These are phyloP conservation scores for Chaetomiaceae sp. DNA, from an alignment of 2,329 filamentous ascomycete genomes.

Conservation along the genomic window DNA sequence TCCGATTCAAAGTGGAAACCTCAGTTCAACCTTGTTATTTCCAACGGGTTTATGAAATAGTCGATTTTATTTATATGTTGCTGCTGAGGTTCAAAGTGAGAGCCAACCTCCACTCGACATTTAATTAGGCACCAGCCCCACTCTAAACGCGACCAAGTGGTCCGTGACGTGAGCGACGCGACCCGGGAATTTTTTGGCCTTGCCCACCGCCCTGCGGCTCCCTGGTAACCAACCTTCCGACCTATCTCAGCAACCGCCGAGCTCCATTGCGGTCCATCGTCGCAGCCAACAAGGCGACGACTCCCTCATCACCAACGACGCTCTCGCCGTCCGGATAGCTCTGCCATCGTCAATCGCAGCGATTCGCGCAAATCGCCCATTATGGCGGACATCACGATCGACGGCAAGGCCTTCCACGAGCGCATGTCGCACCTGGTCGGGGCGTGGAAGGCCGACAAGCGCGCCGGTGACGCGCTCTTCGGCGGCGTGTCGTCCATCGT, in stretches of 20 bases:
- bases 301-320: conserved; percentile 9
- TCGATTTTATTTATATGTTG: too few species aligned
- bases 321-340: conserved; percentile 8
- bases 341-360: conserved; percentile 21
- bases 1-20: too few species aligned
- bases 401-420: conserved; percentile 89
- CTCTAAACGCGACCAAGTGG: conserved; percentile 16
- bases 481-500: conserved; percentile 80
- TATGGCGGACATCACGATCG: conserved; percentile 87
- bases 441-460: conserved; percentile 95
- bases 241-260: background rate
- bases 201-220: conserved; percentile 19
- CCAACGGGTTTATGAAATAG: too few species aligned
- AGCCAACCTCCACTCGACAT: conserved; percentile 15
- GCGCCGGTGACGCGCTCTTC: conserved; percentile 77
- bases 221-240: background rate
- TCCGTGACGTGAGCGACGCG: conserved; percentile 22
- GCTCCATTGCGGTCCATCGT: conserved; percentile 15
- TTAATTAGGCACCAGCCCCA: conserved; percentile 18
- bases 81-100: too few species aligned
- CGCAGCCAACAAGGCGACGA: conserved; percentile 11
- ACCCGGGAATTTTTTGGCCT: conserved; percentile 21
- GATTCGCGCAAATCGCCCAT: conserved; percentile 31
- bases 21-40: too few species aligned
- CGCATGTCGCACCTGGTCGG: conserved; percentile 80